Percentiles rank a stretch among this genome's conserved stretches.
Conservation (phyloP, 345 rosid genomes). For the Heritiera littoralis region DNA sequence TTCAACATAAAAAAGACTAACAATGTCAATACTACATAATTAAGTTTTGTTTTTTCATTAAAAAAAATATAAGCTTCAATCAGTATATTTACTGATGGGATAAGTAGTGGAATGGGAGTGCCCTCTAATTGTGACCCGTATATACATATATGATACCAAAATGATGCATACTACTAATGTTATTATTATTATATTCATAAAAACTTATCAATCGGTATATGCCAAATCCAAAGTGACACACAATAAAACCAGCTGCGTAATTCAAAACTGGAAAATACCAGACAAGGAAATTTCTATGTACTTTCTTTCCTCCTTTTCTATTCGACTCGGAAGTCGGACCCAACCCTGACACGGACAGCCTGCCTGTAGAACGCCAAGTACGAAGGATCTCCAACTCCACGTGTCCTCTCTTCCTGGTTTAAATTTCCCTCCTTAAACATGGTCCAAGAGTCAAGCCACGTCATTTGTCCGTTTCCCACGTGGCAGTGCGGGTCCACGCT, state of each 20-base stretch:
- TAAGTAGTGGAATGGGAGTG: no score
- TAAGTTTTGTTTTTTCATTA: no score
- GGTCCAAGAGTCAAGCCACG: slow-evolving; percentile 15
- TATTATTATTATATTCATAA: no score
- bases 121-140: no score
- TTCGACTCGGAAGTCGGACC: background rate
- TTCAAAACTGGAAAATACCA: background rate
- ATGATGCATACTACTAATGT: no score
- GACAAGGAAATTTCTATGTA: slow-evolving; percentile 23
- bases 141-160: no score
- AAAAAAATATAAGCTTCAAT: no score
- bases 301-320: slow-evolving; percentile 5
- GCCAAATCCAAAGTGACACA: background rate
- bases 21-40: no score
- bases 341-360: background rate
- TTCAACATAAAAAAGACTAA: no score
- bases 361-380: background rate
- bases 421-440: background rate
- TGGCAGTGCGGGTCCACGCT: slow-evolving; percentile 10
- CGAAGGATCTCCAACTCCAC: background rate
- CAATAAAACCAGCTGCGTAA: background rate
- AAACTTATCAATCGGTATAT: background rate
- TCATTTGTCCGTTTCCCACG: background rate
- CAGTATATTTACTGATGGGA: no score
- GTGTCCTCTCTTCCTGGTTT: background rate